Evolutionary conservation across 1,139 yeast species (phyloP).

Genomic region (Pichia cactophila): DNA sequence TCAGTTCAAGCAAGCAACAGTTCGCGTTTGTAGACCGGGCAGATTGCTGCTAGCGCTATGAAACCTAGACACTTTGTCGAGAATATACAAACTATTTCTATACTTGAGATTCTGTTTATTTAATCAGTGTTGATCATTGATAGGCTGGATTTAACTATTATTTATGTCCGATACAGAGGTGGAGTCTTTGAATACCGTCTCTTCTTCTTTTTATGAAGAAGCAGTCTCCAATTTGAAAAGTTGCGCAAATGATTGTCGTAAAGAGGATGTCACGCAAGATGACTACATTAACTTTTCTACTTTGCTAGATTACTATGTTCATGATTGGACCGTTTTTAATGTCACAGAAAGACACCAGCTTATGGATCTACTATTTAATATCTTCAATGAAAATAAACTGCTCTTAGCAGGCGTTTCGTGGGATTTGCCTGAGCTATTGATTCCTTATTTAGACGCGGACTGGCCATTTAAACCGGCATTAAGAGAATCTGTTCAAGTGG

Average conservation of each 20-base stretch:
- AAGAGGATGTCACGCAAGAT: slow-evolving; percentile 25
- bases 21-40: neutral
- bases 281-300: slow-evolving; percentile 73
- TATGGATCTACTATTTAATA: slow-evolving; percentile 34
- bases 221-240: slow-evolving; percentile 17
- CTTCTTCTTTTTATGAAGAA: slow-evolving; percentile 14
- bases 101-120: too few species aligned
- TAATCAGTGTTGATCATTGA: too few species aligned
- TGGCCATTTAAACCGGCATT: slow-evolving; percentile 18
- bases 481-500: slow-evolving; percentile 18
- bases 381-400: slow-evolving; percentile 38
- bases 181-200: slow-evolving; percentile 18
- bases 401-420: slow-evolving; percentile 70
- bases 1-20: neutral
- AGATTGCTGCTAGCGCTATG: neutral
- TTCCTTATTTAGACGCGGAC: slow-evolving; percentile 36
- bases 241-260: slow-evolving; percentile 24
- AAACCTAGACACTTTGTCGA: neutral
- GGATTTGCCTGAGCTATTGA: slow-evolving; percentile 69
- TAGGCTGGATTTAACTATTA: too few species aligned
- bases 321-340: slow-evolving; percentile 40
- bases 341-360: slow-evolving; percentile 42
- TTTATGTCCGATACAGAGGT: slow-evolving; percentile 21
- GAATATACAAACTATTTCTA: too few species aligned
- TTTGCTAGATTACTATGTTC: slow-evolving; percentile 53